Conservation (phyloP, 768 basidiomycete genomes). For the Tricholomella constricta region DNA sequence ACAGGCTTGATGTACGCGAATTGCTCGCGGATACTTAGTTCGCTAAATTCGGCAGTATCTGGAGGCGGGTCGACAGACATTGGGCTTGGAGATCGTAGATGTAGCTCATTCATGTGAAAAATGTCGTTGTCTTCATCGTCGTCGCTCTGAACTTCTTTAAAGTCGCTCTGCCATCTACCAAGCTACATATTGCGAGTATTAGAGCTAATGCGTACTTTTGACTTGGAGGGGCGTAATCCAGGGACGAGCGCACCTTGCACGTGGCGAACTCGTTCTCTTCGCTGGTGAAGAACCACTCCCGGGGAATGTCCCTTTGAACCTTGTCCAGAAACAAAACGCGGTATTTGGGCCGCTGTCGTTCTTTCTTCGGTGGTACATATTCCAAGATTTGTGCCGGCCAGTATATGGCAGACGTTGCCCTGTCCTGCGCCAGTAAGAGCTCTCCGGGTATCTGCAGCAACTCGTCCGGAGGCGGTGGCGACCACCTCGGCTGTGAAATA, state of each 20-base stretch:
- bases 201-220: not conserved
- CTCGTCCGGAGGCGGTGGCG: slow-evolving; percentile 48
- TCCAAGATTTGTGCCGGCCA: slow-evolving; percentile 70
- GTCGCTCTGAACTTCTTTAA: slow-evolving; percentile 42
- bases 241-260: slow-evolving; percentile 50
- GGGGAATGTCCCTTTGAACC: slow-evolving; percentile 37
- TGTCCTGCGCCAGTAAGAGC: slow-evolving; percentile 55
- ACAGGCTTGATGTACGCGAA: slow-evolving; percentile 69
- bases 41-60: slow-evolving; percentile 40
- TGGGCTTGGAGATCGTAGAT: slow-evolving; percentile 38
- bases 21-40: slow-evolving; percentile 56
- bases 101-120: slow-evolving; percentile 8
- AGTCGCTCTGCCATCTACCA: slow-evolving; percentile 54
- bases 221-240: too few relatives aligned
- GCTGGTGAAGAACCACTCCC: slow-evolving; percentile 58
- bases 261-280: slow-evolving; percentile 62
- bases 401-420: slow-evolving; percentile 37
- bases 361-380: slow-evolving; percentile 48
- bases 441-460: slow-evolving; percentile 67
- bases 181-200: slow-evolving; percentile 35
- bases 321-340: slow-evolving; percentile 61
- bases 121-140: slow-evolving; percentile 33
- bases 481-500: slow-evolving; percentile 28
- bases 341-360: slow-evolving; percentile 44
- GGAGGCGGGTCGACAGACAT: slow-evolving; percentile 46